These are phyloP conservation scores for Trichoderma asperelloides DNA, from an alignment of 495 filamentous ascomycete genomes.

Conservation along the genomic window DNA sequence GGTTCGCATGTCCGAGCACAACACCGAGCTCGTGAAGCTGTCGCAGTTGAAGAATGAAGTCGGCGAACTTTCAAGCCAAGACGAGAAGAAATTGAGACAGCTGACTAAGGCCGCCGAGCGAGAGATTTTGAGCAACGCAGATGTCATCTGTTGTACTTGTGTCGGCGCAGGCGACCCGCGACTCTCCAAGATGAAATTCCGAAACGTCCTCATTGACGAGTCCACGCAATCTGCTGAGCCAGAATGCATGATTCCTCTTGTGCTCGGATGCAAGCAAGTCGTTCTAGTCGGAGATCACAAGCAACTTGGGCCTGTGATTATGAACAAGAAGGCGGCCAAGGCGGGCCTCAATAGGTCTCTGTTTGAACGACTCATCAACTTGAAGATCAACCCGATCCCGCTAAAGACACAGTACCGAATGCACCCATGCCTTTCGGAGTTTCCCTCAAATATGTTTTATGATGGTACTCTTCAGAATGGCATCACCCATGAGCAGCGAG, in stretches of 20 bases:
- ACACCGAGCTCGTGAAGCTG: slow-evolving; percentile 84
- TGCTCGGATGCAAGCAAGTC: slow-evolving; percentile 96
- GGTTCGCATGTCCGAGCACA: slow-evolving; percentile 94
- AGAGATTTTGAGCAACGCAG: slow-evolving; percentile 89
- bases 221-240: slow-evolving; percentile 98
- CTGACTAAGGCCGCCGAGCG: slow-evolving; percentile 88
- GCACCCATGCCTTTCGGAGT: slow-evolving; percentile 96
- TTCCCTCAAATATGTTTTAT: slow-evolving; percentile 99
- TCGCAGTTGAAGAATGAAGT: slow-evolving; percentile 85
- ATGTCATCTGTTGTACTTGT: slow-evolving; percentile 98
- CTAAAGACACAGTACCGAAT: slow-evolving; percentile 98
- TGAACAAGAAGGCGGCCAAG: slow-evolving; percentile 99
- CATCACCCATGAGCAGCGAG: slow-evolving; percentile 78
- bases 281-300: slow-evolving; percentile 98
- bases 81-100: slow-evolving; percentile 97
- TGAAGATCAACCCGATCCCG: slow-evolving; percentile 86
- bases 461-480: slow-evolving; percentile 96
- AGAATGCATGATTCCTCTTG: slow-evolving; percentile 97
- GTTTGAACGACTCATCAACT: slow-evolving; percentile 91
- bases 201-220: slow-evolving; percentile 95
- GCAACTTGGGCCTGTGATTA: slow-evolving; percentile 96
- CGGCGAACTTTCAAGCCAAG: slow-evolving; percentile 87
- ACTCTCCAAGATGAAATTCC: slow-evolving; percentile 90
- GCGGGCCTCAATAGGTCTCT: slow-evolving; percentile 95
- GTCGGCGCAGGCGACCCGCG: slow-evolving; percentile 96